These are phyloP conservation scores for Laguncularia racemosa DNA, from an alignment of 345 rosid genomes.

Conservation along the genomic window DNA sequence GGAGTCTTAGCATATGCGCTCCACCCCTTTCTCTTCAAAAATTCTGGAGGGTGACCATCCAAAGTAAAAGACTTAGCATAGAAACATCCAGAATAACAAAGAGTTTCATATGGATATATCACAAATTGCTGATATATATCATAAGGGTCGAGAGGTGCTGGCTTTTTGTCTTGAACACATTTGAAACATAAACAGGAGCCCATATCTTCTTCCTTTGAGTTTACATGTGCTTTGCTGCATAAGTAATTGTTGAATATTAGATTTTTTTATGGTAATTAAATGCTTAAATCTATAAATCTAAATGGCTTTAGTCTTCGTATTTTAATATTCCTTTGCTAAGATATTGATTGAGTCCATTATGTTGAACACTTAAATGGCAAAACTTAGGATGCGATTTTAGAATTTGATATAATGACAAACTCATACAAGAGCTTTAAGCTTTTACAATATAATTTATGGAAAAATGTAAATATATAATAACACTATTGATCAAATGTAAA, in stretches of 20 bases:
- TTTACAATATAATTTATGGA: too few species aligned
- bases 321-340: too few species aligned
- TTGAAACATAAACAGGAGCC: slow-evolving; percentile 22
- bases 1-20: slow-evolving; percentile 15
- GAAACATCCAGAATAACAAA: slow-evolving; percentile 5
- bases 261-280: too few species aligned
- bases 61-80: slow-evolving; percentile 38
- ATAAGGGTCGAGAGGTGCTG: slow-evolving; percentile 18
- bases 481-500: too few species aligned
- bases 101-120: slow-evolving; percentile 12
- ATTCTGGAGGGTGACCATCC: slow-evolving; percentile 41
- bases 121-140: slow-evolving; percentile 28
- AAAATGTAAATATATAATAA: too few species aligned
- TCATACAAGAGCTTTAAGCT: too few species aligned
- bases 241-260: neutral
- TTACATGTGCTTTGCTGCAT: slow-evolving; percentile 39
- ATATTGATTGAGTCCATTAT: too few species aligned
- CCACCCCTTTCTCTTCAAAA: slow-evolving; percentile 46
- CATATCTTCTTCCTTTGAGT: slow-evolving; percentile 33
- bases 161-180: slow-evolving; percentile 14
- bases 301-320: too few species aligned
- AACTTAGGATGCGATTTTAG: too few species aligned
- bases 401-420: too few species aligned
- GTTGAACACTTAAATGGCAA: too few species aligned
- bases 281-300: too few species aligned